A percentile compares a stretch with the other conserved stretches of the same genome.
Conservation (phyloP, 139 green algal genomes). For the Chlorella sorokiniana region DNA sequence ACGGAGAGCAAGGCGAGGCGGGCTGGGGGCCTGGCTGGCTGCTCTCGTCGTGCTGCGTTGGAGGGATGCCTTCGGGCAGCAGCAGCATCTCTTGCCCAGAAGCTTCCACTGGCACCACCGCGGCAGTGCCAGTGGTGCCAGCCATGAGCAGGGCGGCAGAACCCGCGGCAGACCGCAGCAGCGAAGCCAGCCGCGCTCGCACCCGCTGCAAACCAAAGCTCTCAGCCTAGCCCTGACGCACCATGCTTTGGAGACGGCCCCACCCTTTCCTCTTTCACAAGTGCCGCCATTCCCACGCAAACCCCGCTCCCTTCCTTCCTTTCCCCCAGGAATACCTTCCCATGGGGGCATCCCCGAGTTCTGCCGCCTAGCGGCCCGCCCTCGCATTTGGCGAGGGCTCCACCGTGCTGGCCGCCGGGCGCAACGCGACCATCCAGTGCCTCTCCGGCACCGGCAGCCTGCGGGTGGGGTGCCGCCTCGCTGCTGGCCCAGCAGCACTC, state of each 20-base stretch:
- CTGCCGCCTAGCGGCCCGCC: slow-evolving; percentile 55
- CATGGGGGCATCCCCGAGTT: slow-evolving; percentile 82
- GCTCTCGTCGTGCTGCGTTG: background rate
- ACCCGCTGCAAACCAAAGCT: no score
- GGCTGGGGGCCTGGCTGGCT: background rate
- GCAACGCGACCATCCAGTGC: slow-evolving; percentile 80
- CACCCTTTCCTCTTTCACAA: background rate
- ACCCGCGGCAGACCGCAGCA: no score
- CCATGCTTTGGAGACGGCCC: no score
- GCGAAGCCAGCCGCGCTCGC: no score
- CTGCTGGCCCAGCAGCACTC: background rate
- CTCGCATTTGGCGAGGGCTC: slow-evolving; percentile 81
- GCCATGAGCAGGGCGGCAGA: no score
- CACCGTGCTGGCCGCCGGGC: slow-evolving; percentile 69
- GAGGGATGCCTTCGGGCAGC: background rate
- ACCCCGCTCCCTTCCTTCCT: background rate
- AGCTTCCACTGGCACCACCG: no score
- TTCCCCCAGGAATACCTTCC: slow-evolving; percentile 94
- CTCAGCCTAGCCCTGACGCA: no score
- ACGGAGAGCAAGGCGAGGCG: slow-evolving; percentile 89
- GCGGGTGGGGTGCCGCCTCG: slow-evolving; percentile 55
- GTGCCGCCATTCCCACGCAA: background rate
- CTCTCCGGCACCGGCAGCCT: slow-evolving; percentile 94
- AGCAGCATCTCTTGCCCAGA: no score
- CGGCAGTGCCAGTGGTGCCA: no score